Conservation (phyloP, 179 eudicot genomes). For the Spergularia azorica region DNA sequence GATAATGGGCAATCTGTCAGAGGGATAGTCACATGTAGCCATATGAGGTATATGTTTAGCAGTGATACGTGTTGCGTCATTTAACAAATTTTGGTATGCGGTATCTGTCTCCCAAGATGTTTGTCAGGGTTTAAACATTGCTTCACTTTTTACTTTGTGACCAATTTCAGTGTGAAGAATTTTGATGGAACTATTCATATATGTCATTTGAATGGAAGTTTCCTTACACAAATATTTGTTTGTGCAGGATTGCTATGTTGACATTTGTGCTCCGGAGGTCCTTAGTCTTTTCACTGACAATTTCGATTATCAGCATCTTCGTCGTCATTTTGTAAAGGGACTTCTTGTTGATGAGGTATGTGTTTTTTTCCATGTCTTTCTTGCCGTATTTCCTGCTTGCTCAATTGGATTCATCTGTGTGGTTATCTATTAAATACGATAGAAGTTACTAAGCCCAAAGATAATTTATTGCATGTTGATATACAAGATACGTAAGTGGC, state of each 20-base stretch:
- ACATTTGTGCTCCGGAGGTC: slow-evolving; percentile 90
- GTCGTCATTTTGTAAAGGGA: slow-evolving; percentile 96
- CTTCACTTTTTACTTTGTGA: not conserved
- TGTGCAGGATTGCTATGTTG: slow-evolving; percentile 91
- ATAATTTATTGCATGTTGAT: too few species aligned
- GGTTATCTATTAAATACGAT: not conserved
- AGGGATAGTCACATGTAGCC: too few species aligned
- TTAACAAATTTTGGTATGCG: too few species aligned
- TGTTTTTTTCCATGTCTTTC: slow-evolving; percentile 4
- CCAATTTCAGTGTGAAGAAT: not conserved
- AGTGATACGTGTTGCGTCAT: too few species aligned
- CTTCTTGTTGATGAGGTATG: slow-evolving; percentile 90
- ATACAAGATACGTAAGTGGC: too few species aligned
- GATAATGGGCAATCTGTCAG: too few species aligned
- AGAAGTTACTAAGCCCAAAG: not conserved
- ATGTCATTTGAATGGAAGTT: not conserved
- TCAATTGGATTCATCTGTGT: not conserved
- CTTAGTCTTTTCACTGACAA: slow-evolving; percentile 90
- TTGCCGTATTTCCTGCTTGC: not conserved
- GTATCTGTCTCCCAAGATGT: too few species aligned
- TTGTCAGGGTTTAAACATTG: too few species aligned
- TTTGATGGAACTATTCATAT: not conserved
- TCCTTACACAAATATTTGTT: not conserved
- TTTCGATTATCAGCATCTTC: slow-evolving; percentile 98
- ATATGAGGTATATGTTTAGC: too few species aligned